Evolutionary conservation across 176 grass and related monocot genomes (phyloP).

Genomic region (sorghum (Sorghum bicolor)): DNA sequence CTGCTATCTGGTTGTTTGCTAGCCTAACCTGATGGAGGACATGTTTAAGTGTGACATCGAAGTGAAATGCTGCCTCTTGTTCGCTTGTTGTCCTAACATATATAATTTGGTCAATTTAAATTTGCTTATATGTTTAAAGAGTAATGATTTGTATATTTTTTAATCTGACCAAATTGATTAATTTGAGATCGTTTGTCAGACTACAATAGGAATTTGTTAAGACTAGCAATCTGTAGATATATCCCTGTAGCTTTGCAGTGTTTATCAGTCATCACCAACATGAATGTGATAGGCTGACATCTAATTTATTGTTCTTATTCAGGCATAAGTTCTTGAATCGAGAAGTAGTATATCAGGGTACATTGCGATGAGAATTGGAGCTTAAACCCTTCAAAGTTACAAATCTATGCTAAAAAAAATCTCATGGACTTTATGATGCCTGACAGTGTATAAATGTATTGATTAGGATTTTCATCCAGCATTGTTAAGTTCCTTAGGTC

Average conservation of each 20-base stretch:
- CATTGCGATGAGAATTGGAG: background rate
- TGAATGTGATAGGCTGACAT: background rate
- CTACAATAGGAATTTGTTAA: background rate
- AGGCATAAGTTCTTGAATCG: background rate
- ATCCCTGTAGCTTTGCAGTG: background rate
- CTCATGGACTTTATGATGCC: background rate
- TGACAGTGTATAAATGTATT: background rate
- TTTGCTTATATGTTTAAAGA: background rate
- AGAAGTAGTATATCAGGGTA: background rate
- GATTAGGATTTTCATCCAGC: background rate
- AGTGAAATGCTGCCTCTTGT: background rate
- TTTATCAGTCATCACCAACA: background rate
- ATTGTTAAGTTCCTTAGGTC: background rate
- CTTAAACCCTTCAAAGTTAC: background rate
- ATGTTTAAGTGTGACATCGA: background rate
- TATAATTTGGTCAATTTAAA: background rate
- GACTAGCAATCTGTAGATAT: background rate
- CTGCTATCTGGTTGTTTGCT: background rate
- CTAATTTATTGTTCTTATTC: background rate
- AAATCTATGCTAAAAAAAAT: background rate
- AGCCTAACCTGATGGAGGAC: background rate
- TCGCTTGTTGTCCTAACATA: background rate
- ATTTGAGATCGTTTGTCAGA: background rate
- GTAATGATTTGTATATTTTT: background rate
- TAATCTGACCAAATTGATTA: background rate